phyloP scores from a whole-genome alignment of 2,329 filamentous ascomycete genomes.

The Cladosporium sphaerospermum region DNA sequence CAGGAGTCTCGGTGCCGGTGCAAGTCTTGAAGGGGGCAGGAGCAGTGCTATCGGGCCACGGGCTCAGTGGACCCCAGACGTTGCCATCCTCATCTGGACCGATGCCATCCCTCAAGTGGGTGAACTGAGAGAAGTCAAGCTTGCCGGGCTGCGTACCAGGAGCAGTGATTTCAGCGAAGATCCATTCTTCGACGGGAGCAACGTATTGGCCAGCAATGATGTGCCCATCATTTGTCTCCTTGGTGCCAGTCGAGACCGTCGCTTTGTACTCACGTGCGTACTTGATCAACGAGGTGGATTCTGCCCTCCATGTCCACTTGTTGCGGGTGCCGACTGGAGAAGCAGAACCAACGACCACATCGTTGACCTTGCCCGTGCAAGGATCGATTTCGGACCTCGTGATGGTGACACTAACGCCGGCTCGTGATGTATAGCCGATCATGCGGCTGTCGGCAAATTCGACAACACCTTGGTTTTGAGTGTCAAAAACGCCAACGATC shows the following conservation, averaged over 20 bases:
- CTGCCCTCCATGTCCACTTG: slow-evolving; percentile 32
- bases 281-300: slow-evolving; percentile 22
- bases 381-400: slow-evolving; percentile 38
- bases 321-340: slow-evolving; percentile 19
- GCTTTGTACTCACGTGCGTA: slow-evolving; percentile 40
- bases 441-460: slow-evolving; percentile 33
- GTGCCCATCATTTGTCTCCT: slow-evolving; percentile 28
- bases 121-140: slow-evolving; percentile 33
- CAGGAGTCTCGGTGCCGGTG: slow-evolving; percentile 16
- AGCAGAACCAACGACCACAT: slow-evolving; percentile 32
- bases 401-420: slow-evolving; percentile 31
- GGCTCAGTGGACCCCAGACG: slow-evolving; percentile 33
- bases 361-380: slow-evolving; percentile 36
- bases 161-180: slow-evolving; percentile 37
- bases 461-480: slow-evolving; percentile 23
- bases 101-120: slow-evolving; percentile 27
- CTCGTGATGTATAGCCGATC: slow-evolving; percentile 34
- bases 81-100: slow-evolving; percentile 25
- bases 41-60: slow-evolving; percentile 17
- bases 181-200: slow-evolving; percentile 38
- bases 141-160: slow-evolving; percentile 31
- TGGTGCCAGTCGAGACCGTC: slow-evolving; percentile 29
- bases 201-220: slow-evolving; percentile 39
- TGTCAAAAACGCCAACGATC: slow-evolving; percentile 36
- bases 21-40: slow-evolving; percentile 22